A percentile compares a stretch with the other conserved stretches of the same genome.
phyloP scores from a whole-genome alignment of 2,329 filamentous ascomycete genomes.

The Nigrospora sphaerica region DNA sequence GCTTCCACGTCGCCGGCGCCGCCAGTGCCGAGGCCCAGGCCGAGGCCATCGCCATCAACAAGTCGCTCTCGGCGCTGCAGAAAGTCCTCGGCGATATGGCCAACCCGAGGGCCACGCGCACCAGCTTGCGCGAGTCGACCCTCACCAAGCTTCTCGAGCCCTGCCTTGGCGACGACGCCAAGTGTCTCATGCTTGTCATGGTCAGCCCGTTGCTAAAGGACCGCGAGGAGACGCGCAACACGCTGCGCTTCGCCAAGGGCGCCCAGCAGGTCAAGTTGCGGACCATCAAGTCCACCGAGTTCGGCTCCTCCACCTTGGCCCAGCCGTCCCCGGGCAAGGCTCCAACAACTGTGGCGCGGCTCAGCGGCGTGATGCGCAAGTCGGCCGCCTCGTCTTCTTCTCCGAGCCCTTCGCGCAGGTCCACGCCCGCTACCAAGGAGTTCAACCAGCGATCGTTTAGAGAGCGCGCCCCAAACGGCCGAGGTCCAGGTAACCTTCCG shows the following conservation, averaged over 20 bases:
- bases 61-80: slow-evolving; percentile 81
- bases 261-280: slow-evolving; percentile 22
- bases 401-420: too few relatives aligned
- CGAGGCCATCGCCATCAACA: slow-evolving; percentile 98
- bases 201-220: slow-evolving; percentile 87
- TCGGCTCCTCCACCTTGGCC: too few relatives aligned
- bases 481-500: background rate
- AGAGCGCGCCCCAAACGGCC: background rate
- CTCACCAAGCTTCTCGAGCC: slow-evolving; percentile 93
- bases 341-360: too few relatives aligned
- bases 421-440: too few relatives aligned
- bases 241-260: slow-evolving; percentile 92
- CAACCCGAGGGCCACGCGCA: slow-evolving; percentile 66
- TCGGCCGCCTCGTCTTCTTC: background rate
- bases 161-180: slow-evolving; percentile 88
- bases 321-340: too few relatives aligned
- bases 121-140: slow-evolving; percentile 96
- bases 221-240: slow-evolving; percentile 86
- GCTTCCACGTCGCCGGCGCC: slow-evolving; percentile 33
- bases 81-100: slow-evolving; percentile 95
- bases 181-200: slow-evolving; percentile 99
- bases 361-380: too few relatives aligned
- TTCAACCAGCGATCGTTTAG: background rate
- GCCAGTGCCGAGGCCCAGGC: slow-evolving; percentile 82
- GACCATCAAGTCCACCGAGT: background rate